Evolutionary conservation across 140 eudicot genomes (phyloP).

Genomic region (Stevia rebaudiana): DNA sequence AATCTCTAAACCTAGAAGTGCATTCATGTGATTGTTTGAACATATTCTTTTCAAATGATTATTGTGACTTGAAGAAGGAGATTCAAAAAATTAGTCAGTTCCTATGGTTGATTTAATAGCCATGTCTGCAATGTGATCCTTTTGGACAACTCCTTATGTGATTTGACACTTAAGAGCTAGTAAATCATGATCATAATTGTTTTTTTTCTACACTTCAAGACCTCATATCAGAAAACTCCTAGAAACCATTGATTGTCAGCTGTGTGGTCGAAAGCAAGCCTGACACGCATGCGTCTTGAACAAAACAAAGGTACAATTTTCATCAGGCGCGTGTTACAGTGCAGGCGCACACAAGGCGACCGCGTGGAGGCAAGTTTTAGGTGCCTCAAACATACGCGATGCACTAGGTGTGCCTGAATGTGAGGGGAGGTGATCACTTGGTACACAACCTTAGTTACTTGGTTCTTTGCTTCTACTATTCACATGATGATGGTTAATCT

Average conservation of each 20-base stretch:
- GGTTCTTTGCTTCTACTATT: neutral
- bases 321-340: no score
- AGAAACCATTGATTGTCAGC: no score
- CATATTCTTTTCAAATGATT: neutral
- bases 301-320: no score
- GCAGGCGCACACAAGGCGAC: no score
- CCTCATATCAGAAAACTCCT: no score
- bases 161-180: neutral
- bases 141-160: neutral
- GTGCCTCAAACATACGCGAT: neutral
- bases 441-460: no score
- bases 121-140: neutral
- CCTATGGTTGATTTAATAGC: neutral
- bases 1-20: neutral
- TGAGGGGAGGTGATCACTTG: no score
- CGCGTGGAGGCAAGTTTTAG: no score
- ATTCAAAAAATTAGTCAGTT: neutral
- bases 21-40: neutral
- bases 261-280: no score
- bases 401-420: neutral
- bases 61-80: neutral
- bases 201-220: no score
- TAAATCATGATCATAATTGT: neutral
- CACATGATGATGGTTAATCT: neutral
- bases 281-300: no score